Percentiles rank a stretch among this genome's conserved stretches.
phyloP scores from a whole-genome alignment of 2,329 filamentous ascomycete species.

The Aphanocladium album region DNA sequence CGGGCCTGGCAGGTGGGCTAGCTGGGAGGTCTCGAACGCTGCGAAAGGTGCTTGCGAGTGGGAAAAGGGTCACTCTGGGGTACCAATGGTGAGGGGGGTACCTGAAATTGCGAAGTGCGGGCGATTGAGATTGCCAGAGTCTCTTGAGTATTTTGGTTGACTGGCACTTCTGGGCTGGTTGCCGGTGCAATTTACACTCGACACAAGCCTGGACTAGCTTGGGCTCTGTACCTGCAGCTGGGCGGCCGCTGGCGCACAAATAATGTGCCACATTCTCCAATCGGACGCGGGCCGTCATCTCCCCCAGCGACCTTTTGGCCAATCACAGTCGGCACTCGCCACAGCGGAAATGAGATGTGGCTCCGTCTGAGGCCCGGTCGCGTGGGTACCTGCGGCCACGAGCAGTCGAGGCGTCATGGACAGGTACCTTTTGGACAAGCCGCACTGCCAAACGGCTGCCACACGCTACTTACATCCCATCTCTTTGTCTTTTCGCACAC shows the following conservation, averaged over 20 bases:
- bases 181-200: background rate
- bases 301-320: background rate
- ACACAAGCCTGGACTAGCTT: too few relatives aligned
- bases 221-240: constrained; percentile 13
- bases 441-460: too few relatives aligned
- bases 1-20: background rate
- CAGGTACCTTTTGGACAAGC: background rate
- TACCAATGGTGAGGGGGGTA: background rate
- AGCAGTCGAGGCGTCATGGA: background rate
- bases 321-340: background rate
- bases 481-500: background rate
- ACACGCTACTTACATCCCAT: too few relatives aligned
- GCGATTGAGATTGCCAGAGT: background rate
- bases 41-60: background rate
- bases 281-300: constrained; percentile 12
- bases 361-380: background rate
- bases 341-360: constrained; percentile 11
- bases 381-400: background rate
- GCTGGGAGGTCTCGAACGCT: background rate
- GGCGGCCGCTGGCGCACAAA: background rate
- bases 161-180: too few relatives aligned
- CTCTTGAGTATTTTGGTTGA: background rate
- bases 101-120: background rate
- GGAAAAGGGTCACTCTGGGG: constrained; percentile 3
- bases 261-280: constrained; percentile 7